Evolutionary conservation across 2,329 filamentous ascomycete species (phyloP).

Genomic region (Pseudocercospora macadamiae): DNA sequence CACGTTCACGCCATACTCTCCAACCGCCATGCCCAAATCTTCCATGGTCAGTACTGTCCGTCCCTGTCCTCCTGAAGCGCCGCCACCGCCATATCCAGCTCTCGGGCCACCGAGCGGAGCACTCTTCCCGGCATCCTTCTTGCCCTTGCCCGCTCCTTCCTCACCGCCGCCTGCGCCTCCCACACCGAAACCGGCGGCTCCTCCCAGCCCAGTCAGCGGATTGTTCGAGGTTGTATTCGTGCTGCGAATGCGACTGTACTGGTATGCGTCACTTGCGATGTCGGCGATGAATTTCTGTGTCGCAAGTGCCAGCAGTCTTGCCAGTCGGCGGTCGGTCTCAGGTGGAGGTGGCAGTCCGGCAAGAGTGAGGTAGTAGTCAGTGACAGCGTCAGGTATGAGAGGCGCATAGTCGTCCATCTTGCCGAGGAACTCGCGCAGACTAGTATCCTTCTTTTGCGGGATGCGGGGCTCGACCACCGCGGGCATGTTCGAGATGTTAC

Average conservation of each 20-base stretch:
- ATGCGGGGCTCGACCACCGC: constrained; percentile 57
- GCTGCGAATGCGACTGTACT: constrained; percentile 94
- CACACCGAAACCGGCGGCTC: constrained; percentile 71
- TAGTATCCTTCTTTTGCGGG: constrained; percentile 86
- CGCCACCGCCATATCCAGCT: constrained; percentile 70
- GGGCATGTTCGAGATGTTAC: constrained; percentile 57
- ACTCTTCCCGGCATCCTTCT: constrained; percentile 42
- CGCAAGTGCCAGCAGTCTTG: constrained; percentile 91
- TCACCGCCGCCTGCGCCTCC: constrained; percentile 54
- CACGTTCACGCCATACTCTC: constrained; percentile 96
- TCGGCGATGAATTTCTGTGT: constrained; percentile 99
- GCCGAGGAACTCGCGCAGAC: constrained; percentile 84
- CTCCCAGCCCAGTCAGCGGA: constrained; percentile 83
- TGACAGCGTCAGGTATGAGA: constrained; percentile 98
- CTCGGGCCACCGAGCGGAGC: constrained; percentile 53
- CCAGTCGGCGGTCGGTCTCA: constrained; percentile 85
- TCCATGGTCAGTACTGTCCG: constrained; percentile 97
- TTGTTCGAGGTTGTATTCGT: constrained; percentile 89
- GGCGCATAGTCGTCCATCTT: constrained; percentile 99
- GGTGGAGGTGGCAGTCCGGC: constrained; percentile 91
- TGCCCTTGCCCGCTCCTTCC: constrained; percentile 57
- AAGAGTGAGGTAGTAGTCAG: constrained; percentile 95
- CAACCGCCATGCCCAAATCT: constrained; percentile 95
- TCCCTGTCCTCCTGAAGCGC: constrained; percentile 85
- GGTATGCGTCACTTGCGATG: constrained; percentile 95